phyloP scores from a whole-genome alignment of 192 early-diverging fungal genomes.

The Phlyctochytrium bullatum region DNA sequence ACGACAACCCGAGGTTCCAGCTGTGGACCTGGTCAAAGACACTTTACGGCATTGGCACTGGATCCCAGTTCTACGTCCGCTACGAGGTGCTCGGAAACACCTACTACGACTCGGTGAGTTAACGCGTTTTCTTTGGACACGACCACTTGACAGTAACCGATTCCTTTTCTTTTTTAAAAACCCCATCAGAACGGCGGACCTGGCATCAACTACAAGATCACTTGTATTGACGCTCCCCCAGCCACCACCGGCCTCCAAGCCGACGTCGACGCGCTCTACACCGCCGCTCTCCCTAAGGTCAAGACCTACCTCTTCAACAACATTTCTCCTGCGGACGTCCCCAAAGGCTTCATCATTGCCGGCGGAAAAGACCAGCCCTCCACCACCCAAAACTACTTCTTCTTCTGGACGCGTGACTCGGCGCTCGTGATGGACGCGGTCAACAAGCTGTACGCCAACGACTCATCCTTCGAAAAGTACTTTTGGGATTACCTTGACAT shows the following conservation, averaged over 20 bases:
- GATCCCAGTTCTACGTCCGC: conserved; percentile 34
- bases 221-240: not conserved
- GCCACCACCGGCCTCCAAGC: not conserved
- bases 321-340: conserved; percentile 18
- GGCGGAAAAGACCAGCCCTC: conserved; percentile 1
- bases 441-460: conserved; percentile 8
- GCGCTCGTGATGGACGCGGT: conserved; percentile 53
- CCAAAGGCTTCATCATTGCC: conserved; percentile 9
- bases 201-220: conserved; percentile 14
- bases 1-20: too few relatives aligned
- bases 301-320: conserved; percentile 16
- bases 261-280: conserved; percentile 13
- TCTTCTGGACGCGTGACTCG: conserved; percentile 70
- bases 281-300: conserved; percentile 3
- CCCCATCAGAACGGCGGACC: conserved; percentile 14
- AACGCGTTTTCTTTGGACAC: too few relatives aligned
- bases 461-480: conserved; percentile 9
- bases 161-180: not conserved
- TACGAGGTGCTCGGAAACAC: conserved; percentile 32
- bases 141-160: too few relatives aligned
- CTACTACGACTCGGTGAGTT: conserved; percentile 38
- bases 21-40: too few relatives aligned
- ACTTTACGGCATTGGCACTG: too few relatives aligned
- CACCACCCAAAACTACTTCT: conserved; percentile 66
- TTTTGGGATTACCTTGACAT: conserved; percentile 42